Percentiles rank a stretch among this genome's conserved stretches.
Conservation (phyloP, 1,284 basidiomycete genomes). For the Boletus smithii region DNA sequence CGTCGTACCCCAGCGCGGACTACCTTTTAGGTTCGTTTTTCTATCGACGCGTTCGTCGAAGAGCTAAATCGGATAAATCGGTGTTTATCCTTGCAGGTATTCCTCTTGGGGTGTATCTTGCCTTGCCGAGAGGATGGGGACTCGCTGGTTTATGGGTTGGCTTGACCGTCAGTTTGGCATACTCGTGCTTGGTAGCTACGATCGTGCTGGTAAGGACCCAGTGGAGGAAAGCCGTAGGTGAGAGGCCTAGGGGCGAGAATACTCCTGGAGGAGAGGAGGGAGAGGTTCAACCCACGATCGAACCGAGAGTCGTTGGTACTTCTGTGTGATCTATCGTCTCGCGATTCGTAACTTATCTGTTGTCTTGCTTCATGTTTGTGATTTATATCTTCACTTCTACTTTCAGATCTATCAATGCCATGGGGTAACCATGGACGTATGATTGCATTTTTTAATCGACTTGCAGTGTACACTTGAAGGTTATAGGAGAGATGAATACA, state of each 20-base stretch:
- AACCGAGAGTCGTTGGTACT: background rate
- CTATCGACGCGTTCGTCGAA: background rate
- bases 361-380: background rate
- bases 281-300: background rate
- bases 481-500: slow-evolving; percentile 25
- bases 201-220: slow-evolving; percentile 19
- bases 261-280: background rate
- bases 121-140: slow-evolving; percentile 25
- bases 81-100: slow-evolving; percentile 18
- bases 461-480: slow-evolving; percentile 22
- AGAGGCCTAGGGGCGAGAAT: background rate
- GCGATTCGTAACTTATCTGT: background rate
- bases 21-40: slow-evolving; percentile 22
- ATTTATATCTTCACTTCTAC: background rate
- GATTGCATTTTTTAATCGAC: slow-evolving; percentile 16
- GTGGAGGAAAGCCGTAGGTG: slow-evolving; percentile 13
- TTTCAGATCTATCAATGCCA: background rate
- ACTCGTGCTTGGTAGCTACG: slow-evolving; percentile 18
- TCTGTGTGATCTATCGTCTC: background rate
- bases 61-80: background rate
- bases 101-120: slow-evolving; percentile 28
- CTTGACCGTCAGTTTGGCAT: slow-evolving; percentile 23
- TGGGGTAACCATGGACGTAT: slow-evolving; percentile 1
- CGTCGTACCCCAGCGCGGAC: slow-evolving; percentile 14
- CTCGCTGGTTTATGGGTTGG: slow-evolving; percentile 29